Percentiles rank a stretch among this genome's conserved stretches.
phyloP scores from a whole-genome alignment of 2,329 filamentous ascomycete genomes.

The Neodidymelliopsis sp. region DNA sequence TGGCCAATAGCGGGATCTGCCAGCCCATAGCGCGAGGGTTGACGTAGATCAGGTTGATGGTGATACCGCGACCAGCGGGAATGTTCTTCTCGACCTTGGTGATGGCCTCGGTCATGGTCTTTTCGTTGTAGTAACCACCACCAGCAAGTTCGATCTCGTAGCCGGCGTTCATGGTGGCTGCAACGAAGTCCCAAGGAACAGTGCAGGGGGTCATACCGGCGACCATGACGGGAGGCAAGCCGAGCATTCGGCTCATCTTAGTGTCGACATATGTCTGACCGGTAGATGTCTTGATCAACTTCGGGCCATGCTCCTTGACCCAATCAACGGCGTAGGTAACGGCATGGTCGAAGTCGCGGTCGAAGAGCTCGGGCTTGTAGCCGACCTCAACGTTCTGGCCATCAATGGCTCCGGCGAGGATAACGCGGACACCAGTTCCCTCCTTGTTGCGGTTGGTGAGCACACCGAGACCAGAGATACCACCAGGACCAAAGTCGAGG shows the following conservation, averaged over 20 bases:
- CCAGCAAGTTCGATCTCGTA: conserved; percentile 59
- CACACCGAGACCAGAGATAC: conserved; percentile 93
- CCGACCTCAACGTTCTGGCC: conserved; percentile 90
- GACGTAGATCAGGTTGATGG: conserved; percentile 63
- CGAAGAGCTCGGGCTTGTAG: conserved; percentile 97
- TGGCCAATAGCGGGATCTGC: conserved; percentile 61
- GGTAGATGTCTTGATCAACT: conserved; percentile 84
- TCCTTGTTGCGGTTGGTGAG: conserved; percentile 99
- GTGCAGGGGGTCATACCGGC: conserved; percentile 60
- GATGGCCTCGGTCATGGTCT: conserved; percentile 56
- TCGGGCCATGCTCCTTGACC: conserved; percentile 97
- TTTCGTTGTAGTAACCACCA: conserved; percentile 59
- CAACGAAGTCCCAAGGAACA: conserved; percentile 59
- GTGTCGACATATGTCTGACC: conserved; percentile 95
- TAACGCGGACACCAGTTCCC: conserved; percentile 94
- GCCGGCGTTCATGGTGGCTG: conserved; percentile 62
- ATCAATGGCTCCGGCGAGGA: conserved; percentile 91
- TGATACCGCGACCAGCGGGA: conserved; percentile 59
- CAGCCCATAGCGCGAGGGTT: conserved; percentile 61
- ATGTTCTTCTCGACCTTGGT: conserved; percentile 54
- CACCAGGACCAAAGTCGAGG: conserved; percentile 94
- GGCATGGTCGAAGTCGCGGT: conserved; percentile 92
- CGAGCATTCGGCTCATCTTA: conserved; percentile 65
- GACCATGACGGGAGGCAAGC: conserved; percentile 57
- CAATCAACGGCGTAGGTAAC: conserved; percentile 96